Conservation (phyloP, 2,329 filamentous ascomycete genomes). For the Sporothrix mexicana region DNA sequence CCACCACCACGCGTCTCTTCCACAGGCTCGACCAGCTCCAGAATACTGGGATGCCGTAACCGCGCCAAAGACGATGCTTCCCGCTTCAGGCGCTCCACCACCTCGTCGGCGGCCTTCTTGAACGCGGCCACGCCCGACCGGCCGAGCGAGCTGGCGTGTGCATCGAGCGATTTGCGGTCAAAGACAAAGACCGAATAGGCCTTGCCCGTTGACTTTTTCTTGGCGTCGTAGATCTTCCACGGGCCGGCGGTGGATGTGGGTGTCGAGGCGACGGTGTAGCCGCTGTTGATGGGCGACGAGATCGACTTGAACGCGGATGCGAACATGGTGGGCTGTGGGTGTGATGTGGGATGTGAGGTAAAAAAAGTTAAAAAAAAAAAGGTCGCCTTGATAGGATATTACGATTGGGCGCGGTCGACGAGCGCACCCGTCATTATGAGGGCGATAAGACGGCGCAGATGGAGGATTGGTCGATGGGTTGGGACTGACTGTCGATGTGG, state of each 20-base stretch:
- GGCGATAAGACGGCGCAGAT: conserved; percentile 2
- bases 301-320: conserved; percentile 93
- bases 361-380: not conserved
- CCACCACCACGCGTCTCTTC: conserved; percentile 92
- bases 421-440: conserved; percentile 24
- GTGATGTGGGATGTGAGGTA: not conserved
- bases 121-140: conserved; percentile 69
- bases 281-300: conserved; percentile 81
- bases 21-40: conserved; percentile 92
- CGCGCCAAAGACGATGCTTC: conserved; percentile 89
- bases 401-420: conserved; percentile 14
- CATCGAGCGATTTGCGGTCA: conserved; percentile 83
- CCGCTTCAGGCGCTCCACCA: conserved; percentile 87
- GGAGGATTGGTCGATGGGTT: not conserved
- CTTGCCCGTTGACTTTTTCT: conserved; percentile 93
- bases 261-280: conserved; percentile 81
- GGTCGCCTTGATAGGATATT: not conserved
- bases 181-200: conserved; percentile 92
- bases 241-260: conserved; percentile 83
- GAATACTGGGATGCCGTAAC: conserved; percentile 85
- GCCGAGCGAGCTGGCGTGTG: conserved; percentile 64
- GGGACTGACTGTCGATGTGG: too few relatives aligned
- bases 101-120: conserved; percentile 85
- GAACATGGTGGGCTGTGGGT: conserved; percentile 69
- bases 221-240: conserved; percentile 97